Conservation (phyloP, 2,329 filamentous ascomycete genomes). For the Trichophyton benhamiae region DNA sequence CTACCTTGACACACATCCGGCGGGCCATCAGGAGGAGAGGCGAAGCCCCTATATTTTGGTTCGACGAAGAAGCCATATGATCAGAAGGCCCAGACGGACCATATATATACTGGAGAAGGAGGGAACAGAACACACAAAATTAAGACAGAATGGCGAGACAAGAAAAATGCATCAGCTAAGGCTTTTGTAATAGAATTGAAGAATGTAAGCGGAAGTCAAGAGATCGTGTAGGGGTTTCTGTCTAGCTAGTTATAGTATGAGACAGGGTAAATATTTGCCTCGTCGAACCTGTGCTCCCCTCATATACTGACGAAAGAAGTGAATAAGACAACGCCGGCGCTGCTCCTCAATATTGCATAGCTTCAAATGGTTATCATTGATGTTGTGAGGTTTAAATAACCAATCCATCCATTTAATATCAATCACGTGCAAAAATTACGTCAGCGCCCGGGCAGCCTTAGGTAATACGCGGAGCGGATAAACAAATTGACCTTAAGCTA, state of each 20-base stretch:
- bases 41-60: slow-evolving; percentile 22
- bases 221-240: background rate
- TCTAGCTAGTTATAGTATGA: background rate
- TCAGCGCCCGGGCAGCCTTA: background rate
- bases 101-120: background rate
- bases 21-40: slow-evolving; percentile 27
- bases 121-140: background rate
- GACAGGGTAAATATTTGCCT: background rate
- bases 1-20: slow-evolving; percentile 26
- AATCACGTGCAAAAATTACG: background rate
- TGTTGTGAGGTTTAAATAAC: background rate
- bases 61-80: slow-evolving; percentile 1
- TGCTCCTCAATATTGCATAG: too few species aligned
- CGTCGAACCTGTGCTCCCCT: background rate
- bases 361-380: too few species aligned
- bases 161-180: background rate
- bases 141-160: background rate
- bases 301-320: background rate
- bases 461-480: background rate
- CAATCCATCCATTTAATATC: background rate
- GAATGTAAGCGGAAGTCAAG: background rate
- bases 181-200: too few species aligned
- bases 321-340: background rate
- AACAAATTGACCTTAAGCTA: background rate
- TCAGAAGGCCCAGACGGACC: background rate